Base-by-base conservation (phyloP, 2,329 filamentous ascomycete species). In the Trichoderma sp. region DNA sequence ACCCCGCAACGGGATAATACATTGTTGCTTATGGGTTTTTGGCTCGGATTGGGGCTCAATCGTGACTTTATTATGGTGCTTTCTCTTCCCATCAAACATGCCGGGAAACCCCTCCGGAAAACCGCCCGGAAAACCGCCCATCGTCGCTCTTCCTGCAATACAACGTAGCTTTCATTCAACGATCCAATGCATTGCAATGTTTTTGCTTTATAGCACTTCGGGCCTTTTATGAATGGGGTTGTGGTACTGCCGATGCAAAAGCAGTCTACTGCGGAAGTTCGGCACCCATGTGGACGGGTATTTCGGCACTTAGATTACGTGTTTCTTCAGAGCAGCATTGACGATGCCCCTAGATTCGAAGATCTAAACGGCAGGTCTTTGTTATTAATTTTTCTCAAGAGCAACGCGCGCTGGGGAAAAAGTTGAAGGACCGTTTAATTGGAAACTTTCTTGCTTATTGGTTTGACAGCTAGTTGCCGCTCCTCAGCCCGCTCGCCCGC, bases 311-410 rank as follows among this genome's bases (percentile, higher is more conserved):
- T 25, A 13, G 25, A 42, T 56, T 54, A 45, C 61, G 61, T 42
- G 61, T 15, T 25, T 25, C 12, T 29, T 29, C 15, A 29, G 50
- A 25, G 25, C 58, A 50, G 61, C 61, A 64, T 64, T 19, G n/a
- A 53, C 27, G 17, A 17, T 15, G 22, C 61, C 61, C 61, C 37
- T 34, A 56, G 27, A 56, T 34, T 45, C 19, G 4, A 29, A 45
- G 35, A 56, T 64, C 61, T 45, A 64, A 64, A 64, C 12, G 61
- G 61, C 61, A 64, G 61, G 61, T 64, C 48, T 53, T 27, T 52
- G 50, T 42, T 53, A 17, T 13, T 42, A 39, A 17, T 13, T 10
- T 8, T 19, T 29, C 5, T 25, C 2, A 27, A 35, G 34, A 56
- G 50, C 52, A 29, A 27, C 45, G 27, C 32, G 12, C 12, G 17